A percentile compares a stretch with the other conserved stretches of the same genome.
phyloP scores from a whole-genome alignment of 106 monocot genomes.

The Acanthochlamys bracteata region DNA sequence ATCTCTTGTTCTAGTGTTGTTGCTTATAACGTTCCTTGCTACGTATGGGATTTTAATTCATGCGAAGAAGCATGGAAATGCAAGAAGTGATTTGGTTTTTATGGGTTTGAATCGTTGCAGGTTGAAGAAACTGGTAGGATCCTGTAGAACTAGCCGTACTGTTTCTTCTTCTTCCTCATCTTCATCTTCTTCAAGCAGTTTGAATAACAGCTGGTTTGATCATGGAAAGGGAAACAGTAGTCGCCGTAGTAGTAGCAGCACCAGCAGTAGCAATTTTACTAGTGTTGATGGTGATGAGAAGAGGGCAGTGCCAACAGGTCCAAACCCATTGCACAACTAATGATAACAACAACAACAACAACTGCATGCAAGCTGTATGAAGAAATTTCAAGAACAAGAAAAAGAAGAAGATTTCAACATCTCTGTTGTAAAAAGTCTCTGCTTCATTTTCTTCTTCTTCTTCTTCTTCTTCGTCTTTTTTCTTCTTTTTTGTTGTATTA shows the following conservation, averaged over 20 bases:
- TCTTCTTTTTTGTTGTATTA: no score
- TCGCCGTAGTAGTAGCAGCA: no score
- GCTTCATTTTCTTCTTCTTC: no score
- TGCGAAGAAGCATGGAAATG: conserved; percentile 1
- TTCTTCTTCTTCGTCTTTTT: no score
- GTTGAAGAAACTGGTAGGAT: no score
- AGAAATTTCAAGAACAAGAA: background rate
- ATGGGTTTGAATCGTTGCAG: no score
- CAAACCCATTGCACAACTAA: conserved; percentile 66
- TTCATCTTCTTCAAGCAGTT: background rate
- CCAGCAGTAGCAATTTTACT: background rate
- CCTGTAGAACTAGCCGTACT: background rate
- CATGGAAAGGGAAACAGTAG: no score
- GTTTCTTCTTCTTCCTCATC: background rate
- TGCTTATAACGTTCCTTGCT: background rate
- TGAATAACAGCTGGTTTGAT: no score
- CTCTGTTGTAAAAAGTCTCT: no score
- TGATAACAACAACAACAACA: conserved; percentile 8
- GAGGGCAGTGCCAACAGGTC: conserved; percentile 51
- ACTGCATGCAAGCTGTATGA: background rate
- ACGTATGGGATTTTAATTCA: background rate
- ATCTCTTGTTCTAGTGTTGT: conserved; percentile 7
- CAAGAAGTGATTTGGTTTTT: background rate
- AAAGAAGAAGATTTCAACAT: background rate
- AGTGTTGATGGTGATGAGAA: conserved; percentile 34